Evolutionary conservation across 1,139 yeast genomes (phyloP).

Genomic region (Blastobotrys illinoisensis): DNA sequence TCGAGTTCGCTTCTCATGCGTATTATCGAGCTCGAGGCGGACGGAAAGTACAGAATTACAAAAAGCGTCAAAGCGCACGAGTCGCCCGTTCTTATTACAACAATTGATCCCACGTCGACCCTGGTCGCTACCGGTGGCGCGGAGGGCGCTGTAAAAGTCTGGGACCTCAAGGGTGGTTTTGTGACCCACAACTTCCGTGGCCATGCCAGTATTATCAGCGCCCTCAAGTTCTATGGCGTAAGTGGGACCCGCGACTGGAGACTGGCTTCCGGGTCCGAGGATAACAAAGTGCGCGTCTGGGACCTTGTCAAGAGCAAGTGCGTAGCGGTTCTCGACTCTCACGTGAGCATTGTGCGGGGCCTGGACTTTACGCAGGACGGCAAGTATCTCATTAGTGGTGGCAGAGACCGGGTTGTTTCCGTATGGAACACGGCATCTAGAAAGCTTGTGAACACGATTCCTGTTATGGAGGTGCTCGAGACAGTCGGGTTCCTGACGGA

Average conservation of each 20-base stretch:
- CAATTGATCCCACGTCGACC: constrained; percentile 75
- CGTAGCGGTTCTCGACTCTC: constrained; percentile 59
- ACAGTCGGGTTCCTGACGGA: constrained; percentile 55
- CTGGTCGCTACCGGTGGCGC: constrained; percentile 92
- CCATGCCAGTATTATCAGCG: constrained; percentile 88
- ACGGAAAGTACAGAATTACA: constrained; percentile 22
- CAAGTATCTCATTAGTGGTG: constrained; percentile 65
- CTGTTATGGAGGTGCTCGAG: constrained; percentile 76
- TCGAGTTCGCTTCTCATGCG: constrained; percentile 82
- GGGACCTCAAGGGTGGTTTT: constrained; percentile 86
- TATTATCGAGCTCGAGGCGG: constrained; percentile 44
- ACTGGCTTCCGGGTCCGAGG: constrained; percentile 82
- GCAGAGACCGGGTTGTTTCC: constrained; percentile 77
- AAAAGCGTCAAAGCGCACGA: constrained; percentile 44
- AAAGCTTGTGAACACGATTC: constrained; percentile 59
- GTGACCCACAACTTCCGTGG: constrained; percentile 89
- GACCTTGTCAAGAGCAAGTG: constrained; percentile 78
- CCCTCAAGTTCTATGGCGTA: constrained; percentile 61
- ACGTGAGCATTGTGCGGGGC: constrained; percentile 82
- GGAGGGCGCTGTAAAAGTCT: constrained; percentile 86
- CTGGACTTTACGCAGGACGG: constrained; percentile 56
- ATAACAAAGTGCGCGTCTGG: constrained; percentile 76
- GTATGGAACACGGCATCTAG: constrained; percentile 53
- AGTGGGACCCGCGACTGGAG: constrained; percentile 65
- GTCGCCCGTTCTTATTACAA: constrained; percentile 77